These are phyloP conservation scores for Glonium stellatum DNA, from an alignment of 495 filamentous ascomycete species.

Conservation along the genomic window DNA sequence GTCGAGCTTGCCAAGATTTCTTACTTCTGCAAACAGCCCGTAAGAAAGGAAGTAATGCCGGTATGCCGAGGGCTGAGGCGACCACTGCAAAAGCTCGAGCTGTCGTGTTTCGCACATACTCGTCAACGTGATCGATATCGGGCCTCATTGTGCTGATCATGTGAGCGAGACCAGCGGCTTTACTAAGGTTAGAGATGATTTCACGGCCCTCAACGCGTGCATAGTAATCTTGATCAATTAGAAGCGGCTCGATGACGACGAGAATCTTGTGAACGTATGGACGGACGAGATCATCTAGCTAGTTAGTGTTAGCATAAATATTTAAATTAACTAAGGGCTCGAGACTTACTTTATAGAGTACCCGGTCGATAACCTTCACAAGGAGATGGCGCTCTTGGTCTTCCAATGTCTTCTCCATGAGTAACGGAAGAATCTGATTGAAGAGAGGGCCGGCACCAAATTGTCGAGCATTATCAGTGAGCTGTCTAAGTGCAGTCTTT, in stretches of 20 bases:
- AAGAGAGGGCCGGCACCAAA: conserved; percentile 94
- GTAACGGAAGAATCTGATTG: conserved; percentile 92
- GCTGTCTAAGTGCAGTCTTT: conserved; percentile 96
- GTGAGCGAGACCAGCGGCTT: conserved; percentile 92
- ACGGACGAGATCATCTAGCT: conserved; percentile 83
- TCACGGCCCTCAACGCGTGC: conserved; percentile 96
- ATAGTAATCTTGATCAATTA: conserved; percentile 99
- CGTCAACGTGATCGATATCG: conserved; percentile 97
- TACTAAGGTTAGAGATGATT: conserved; percentile 95
- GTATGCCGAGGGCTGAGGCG: conserved; percentile 92
- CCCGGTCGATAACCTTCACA: conserved; percentile 98
- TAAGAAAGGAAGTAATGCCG: conserved; percentile 88
- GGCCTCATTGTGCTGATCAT: conserved; percentile 99
- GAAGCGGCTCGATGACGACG: conserved; percentile 95
- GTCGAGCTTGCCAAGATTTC: conserved; percentile 97
- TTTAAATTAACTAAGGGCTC: too few species aligned
- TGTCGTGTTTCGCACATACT: conserved; percentile 99
- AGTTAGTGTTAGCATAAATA: too few species aligned
- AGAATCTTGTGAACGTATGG: conserved; percentile 98
- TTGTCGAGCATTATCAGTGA: conserved; percentile 95
- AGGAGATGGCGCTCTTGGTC: conserved; percentile 98
- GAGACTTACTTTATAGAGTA: conserved; percentile 71
- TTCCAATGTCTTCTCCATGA: conserved; percentile 98
- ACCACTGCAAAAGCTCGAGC: conserved; percentile 97
- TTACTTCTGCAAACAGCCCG: conserved; percentile 94